phyloP scores from a whole-genome alignment of 805 yeast genomes.

The Nakazawaea pomicola region DNA sequence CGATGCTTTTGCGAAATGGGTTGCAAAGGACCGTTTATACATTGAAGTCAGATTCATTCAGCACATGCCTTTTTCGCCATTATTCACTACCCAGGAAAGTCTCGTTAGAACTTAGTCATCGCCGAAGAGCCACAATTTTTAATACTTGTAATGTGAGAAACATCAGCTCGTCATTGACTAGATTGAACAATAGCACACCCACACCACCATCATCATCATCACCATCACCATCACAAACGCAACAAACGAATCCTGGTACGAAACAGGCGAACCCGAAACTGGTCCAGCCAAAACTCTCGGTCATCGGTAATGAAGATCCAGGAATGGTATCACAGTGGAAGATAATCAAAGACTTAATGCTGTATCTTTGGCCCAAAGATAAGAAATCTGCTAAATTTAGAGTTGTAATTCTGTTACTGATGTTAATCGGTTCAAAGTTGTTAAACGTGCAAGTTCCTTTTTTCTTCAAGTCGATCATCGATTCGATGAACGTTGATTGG shows the following conservation, averaged over 20 bases:
- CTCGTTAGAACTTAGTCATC: too few species aligned
- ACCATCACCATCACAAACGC: neutral
- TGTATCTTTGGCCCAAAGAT: constrained; percentile 79
- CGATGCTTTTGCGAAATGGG: neutral
- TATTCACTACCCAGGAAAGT: neutral
- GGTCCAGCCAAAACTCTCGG: neutral
- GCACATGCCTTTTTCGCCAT: neutral
- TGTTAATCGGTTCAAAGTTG: constrained; percentile 76
- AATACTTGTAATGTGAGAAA: neutral
- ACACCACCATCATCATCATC: neutral
- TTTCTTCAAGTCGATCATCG: constrained; percentile 83
- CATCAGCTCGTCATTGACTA: neutral
- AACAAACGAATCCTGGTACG: neutral
- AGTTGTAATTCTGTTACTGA: constrained; percentile 67
- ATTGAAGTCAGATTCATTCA: neutral
- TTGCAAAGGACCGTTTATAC: neutral
- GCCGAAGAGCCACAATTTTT: constrained; percentile 3
- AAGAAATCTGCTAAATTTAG: constrained; percentile 63
- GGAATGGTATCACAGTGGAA: constrained; percentile 34
- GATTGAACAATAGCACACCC: neutral
- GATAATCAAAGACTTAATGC: constrained; percentile 59
- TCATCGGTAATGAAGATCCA: constrained; percentile 5
- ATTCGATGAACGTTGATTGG: constrained; percentile 93
- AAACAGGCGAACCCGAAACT: neutral
- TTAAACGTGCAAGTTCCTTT: constrained; percentile 95